Percentiles rank a stretch among this genome's conserved stretches.
Conservation (phyloP, 2,329 filamentous ascomycete species). For the Apiospora rasikravindrae region DNA sequence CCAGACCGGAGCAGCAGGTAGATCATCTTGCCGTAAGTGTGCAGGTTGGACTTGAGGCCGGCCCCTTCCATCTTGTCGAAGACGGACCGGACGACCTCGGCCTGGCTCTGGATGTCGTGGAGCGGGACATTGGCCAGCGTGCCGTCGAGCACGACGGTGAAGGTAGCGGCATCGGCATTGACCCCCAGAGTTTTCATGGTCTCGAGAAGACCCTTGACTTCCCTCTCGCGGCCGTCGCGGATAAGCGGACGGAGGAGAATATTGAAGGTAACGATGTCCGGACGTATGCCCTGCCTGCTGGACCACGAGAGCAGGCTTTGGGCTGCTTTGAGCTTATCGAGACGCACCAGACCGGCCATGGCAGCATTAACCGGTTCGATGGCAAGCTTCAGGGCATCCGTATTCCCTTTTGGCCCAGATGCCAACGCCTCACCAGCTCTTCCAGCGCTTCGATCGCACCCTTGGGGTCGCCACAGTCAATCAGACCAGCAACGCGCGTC, state of each 20-base stretch:
- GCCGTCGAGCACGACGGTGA: slow-evolving; percentile 73
- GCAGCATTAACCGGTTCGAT: slow-evolving; percentile 73
- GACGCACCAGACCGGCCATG: slow-evolving; percentile 64
- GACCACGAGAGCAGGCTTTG: slow-evolving; percentile 65
- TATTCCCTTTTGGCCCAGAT: not conserved
- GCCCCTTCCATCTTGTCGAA: slow-evolving; percentile 55
- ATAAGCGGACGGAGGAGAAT: slow-evolving; percentile 68
- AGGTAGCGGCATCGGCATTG: slow-evolving; percentile 69
- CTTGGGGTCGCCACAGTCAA: slow-evolving; percentile 58
- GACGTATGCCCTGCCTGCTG: slow-evolving; percentile 56
- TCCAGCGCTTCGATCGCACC: slow-evolving; percentile 67
- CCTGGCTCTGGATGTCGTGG: slow-evolving; percentile 51
- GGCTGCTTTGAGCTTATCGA: slow-evolving; percentile 53
- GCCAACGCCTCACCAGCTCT: slow-evolving; percentile 70
- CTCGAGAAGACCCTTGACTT: slow-evolving; percentile 58
- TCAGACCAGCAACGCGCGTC: slow-evolving; percentile 69
- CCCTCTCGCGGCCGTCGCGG: slow-evolving; percentile 50
- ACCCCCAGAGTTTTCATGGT: slow-evolving; percentile 64
- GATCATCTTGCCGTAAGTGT: slow-evolving; percentile 73
- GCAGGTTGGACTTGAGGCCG: slow-evolving; percentile 63
- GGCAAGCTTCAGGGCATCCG: slow-evolving; percentile 57
- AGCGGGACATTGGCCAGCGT: slow-evolving; percentile 50
- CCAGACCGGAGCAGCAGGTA: slow-evolving; percentile 61
- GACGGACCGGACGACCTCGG: slow-evolving; percentile 49
- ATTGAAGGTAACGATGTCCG: slow-evolving; percentile 69